Conservation (phyloP, 2,329 filamentous ascomycete genomes). For the Zopfia rhizophila region DNA sequence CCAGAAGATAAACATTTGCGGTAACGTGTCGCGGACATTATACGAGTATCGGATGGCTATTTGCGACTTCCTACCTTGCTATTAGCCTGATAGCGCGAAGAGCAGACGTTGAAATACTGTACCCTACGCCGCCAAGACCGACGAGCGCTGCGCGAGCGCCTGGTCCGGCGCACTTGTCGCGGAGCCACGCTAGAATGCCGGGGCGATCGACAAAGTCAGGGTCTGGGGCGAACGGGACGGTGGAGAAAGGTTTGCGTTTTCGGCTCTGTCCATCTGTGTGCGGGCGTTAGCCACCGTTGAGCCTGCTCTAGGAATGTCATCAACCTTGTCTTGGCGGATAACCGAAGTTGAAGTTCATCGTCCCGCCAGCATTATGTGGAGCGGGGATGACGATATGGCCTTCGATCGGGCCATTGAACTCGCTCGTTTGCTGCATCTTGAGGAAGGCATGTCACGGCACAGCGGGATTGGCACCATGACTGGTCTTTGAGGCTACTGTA, state of each 20-base stretch:
- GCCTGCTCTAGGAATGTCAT: neutral
- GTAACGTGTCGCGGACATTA: conserved; percentile 1
- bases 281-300: conserved; percentile 1
- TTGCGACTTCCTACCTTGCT: conserved; percentile 3
- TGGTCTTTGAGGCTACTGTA: no score
- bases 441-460: no score
- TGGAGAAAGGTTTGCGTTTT: no score
- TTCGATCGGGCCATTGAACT: conserved; percentile 16
- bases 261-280: conserved; percentile 1
- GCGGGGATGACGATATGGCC: conserved; percentile 19
- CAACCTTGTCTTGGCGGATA: conserved; percentile 5
- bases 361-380: conserved; percentile 20
- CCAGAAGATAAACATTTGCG: conserved; percentile 10
- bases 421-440: no score
- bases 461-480: no score
- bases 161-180: conserved; percentile 1
- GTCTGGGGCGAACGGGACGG: no score
- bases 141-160: no score
- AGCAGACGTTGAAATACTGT: neutral
- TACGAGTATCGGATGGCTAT: conserved; percentile 3
- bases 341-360: conserved; percentile 23
- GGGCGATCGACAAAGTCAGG: neutral
- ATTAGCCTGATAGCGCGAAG: neutral
- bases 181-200: neutral
- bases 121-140: no score